phyloP scores from a whole-genome alignment of 2,329 filamentous ascomycete genomes.

The Chaetomiaceae sp. region DNA sequence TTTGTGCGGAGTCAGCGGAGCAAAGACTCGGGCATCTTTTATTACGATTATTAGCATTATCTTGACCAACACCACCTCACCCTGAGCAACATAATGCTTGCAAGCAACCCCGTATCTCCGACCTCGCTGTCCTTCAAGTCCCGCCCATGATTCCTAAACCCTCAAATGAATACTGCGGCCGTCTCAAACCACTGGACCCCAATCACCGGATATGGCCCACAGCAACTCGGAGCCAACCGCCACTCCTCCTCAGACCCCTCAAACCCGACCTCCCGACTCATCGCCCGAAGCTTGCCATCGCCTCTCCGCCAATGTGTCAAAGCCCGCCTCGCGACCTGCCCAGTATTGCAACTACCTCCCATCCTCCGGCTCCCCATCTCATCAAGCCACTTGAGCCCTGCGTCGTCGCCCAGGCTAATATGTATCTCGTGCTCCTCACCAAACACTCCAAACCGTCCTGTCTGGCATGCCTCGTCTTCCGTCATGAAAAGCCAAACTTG shows the following conservation, averaged over 20 bases:
- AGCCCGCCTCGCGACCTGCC: not conserved
- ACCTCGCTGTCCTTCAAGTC: too few relatives aligned
- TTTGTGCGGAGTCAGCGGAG: too few relatives aligned
- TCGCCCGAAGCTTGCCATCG: too few relatives aligned
- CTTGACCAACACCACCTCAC: too few relatives aligned
- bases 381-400: not conserved
- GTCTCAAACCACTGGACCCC: too few relatives aligned
- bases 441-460: not conserved
- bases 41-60: too few relatives aligned
- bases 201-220: not conserved
- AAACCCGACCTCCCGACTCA: not conserved
- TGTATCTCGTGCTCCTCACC: not conserved
- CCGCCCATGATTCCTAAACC: too few relatives aligned
- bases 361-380: not conserved
- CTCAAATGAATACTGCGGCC: too few relatives aligned
- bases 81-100: too few relatives aligned
- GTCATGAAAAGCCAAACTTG: not conserved
- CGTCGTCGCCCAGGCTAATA: not conserved
- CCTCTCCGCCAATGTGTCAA: not conserved
- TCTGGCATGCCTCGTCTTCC: not conserved
- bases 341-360: too few relatives aligned
- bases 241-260: not conserved
- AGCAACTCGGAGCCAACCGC: not conserved
- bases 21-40: too few relatives aligned
- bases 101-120: too few relatives aligned